phyloP scores from a whole-genome alignment of 441 rosid species.

The Erodium moschatum region DNA sequence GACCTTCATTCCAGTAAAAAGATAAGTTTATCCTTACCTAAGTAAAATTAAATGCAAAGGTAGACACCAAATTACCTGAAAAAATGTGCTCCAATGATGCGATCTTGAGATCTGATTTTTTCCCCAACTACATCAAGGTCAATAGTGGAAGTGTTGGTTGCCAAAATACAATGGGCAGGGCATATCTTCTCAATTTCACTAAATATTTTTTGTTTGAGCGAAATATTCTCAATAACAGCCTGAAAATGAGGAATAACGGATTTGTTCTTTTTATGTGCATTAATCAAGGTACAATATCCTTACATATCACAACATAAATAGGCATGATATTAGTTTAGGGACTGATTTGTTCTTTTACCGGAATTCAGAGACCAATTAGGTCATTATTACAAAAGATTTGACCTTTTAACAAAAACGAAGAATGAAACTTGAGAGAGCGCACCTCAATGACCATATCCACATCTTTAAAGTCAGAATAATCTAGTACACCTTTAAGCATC shows the following conservation, averaged over 20 bases:
- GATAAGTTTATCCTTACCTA: neutral
- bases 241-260: conserved; percentile 39
- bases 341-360: too few relatives aligned
- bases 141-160: conserved; percentile 83
- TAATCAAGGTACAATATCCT: too few relatives aligned
- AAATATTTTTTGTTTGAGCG: conserved; percentile 79
- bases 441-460: conserved; percentile 98
- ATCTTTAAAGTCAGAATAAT: conserved; percentile 70
- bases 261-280: too few relatives aligned
- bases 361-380: too few relatives aligned
- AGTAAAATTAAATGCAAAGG: neutral
- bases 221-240: conserved; percentile 80
- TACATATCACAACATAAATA: too few relatives aligned
- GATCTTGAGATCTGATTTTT: conserved; percentile 59
- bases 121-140: conserved; percentile 69
- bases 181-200: conserved; percentile 71
- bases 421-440: conserved; percentile 16
- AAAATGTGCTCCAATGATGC: conserved; percentile 86
- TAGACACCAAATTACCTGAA: conserved; percentile 7
- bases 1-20: too few relatives aligned
- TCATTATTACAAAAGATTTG: too few relatives aligned
- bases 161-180: conserved; percentile 79
- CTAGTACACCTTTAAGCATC: conserved; percentile 70
- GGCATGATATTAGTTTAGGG: too few relatives aligned
- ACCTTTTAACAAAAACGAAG: too few relatives aligned